Evolutionary conservation across 495 filamentous ascomycete species (phyloP), one percentile per base, ranked within the genome.

Genomic region (Clohesyomyces aquaticus): DNA sequence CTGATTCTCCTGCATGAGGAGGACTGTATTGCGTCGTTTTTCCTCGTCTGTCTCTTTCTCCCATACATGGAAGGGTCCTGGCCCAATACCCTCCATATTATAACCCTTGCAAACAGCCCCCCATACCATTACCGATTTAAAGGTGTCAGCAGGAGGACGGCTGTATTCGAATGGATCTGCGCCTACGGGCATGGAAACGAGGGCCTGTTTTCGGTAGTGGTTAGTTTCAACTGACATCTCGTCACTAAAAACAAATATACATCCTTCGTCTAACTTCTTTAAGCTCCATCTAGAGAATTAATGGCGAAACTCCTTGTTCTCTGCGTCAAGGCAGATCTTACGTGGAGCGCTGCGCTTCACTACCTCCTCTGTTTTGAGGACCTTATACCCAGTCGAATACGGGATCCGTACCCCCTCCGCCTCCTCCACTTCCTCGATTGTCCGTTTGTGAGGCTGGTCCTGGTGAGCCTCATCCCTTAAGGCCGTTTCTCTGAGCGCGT

Each of bases 41-140:
- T 49, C 46, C 46, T 49, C 46, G 18, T 49, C 18, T 23, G 18
- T 8, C 46, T 49, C 46, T 14, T 49, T 19, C 46, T 49, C 46
- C 46, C 21, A 49, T n/a, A 49, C 25, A 22, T 49, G 21, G 23
- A 49, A 49, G 46, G 43, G 46, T 22, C 46, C 46, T 25, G 6
- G 46, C n/a, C 32, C 32, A 38, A 38, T 14, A 38, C 14, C 32
- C 14, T 38, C 32, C 14, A 38, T 6, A 38, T 8, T 19, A 23
- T 22, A 25, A 23, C 46, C 46, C 46, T 49, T 23, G 23, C 46
- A 49, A 22, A 49, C 23, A 2, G 46, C 46, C 12, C 19, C 46
- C 46, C 22, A 49, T 22, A 49, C 18, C 46, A 49, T 49, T 22
- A 49, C 46, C 14, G 21, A 22, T 3, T 25, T 18, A 14, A 49